phyloP scores from a whole-genome alignment of 139 green algal species.

The Haematococcus sp. region DNA sequence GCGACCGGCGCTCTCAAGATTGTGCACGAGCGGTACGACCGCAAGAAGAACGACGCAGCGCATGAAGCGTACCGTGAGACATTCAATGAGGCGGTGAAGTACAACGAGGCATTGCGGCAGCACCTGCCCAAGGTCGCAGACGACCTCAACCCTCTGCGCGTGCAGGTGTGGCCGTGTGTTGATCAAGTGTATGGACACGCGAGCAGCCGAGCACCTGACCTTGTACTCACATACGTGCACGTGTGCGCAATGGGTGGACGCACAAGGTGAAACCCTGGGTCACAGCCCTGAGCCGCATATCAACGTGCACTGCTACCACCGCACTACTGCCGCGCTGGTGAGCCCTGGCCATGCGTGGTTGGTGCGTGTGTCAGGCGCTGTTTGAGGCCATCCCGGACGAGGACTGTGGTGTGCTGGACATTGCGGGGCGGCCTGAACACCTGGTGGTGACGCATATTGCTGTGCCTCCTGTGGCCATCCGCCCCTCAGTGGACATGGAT shows the following conservation, averaged over 20 bases:
- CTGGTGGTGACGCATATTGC: conserved; percentile 84
- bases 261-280: too few species aligned
- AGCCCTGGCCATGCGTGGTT: neutral
- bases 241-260: too few species aligned
- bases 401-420: conserved; percentile 67
- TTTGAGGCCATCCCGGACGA: conserved; percentile 77
- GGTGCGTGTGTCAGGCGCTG: conserved; percentile 48
- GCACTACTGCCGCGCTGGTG: neutral
- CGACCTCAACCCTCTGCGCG: conserved; percentile 91
- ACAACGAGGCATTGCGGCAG: conserved; percentile 44
- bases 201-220: too few species aligned
- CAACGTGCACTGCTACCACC: neutral
- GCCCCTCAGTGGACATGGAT: conserved; percentile 97
- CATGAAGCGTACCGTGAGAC: conserved; percentile 40
- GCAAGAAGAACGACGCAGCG: conserved; percentile 60
- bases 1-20: conserved; percentile 78
- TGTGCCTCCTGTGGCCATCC: conserved; percentile 95
- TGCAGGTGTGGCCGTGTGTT: conserved; percentile 21
- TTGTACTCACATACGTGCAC: too few species aligned
- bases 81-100: conserved; percentile 35
- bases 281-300: too few species aligned
- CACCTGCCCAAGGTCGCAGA: conserved; percentile 60
- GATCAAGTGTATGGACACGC: too few species aligned
- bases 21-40: conserved; percentile 85
- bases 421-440: conserved; percentile 78